Evolutionary conservation across 352 stramenopile genomes (phyloP).

Genomic region (Phytophthora idaei): DNA sequence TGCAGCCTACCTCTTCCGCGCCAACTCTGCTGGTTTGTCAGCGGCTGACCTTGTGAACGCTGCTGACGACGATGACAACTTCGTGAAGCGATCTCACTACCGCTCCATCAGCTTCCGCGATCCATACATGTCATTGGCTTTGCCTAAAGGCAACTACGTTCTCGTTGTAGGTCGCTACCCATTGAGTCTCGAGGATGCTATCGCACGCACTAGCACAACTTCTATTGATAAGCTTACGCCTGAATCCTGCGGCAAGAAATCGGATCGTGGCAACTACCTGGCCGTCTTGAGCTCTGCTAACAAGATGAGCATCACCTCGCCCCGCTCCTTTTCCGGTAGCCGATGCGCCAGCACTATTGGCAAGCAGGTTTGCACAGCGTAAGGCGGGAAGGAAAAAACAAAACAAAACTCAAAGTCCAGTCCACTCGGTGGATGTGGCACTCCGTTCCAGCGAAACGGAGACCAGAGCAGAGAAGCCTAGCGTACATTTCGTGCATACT

Average conservation of each 20-base stretch:
- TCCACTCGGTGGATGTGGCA: slow-evolving; percentile 21
- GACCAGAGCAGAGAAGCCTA: slow-evolving; percentile 18
- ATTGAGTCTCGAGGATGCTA: slow-evolving; percentile 58
- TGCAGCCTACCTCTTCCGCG: slow-evolving; percentile 63
- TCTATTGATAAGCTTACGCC: slow-evolving; percentile 51
- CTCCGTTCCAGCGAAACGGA: slow-evolving; percentile 23
- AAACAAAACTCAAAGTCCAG: neutral
- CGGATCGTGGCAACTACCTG: slow-evolving; percentile 55
- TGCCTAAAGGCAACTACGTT: slow-evolving; percentile 56
- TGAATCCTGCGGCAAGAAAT: slow-evolving; percentile 50
- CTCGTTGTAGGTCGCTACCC: slow-evolving; percentile 74
- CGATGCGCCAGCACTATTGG: slow-evolving; percentile 40
- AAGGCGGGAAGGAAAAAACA: neutral
- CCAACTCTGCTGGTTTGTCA: slow-evolving; percentile 37
- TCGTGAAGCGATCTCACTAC: slow-evolving; percentile 49
- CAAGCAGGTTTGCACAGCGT: slow-evolving; percentile 32
- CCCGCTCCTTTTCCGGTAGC: slow-evolving; percentile 47
- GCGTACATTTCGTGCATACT: slow-evolving; percentile 23
- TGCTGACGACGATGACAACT: slow-evolving; percentile 69
- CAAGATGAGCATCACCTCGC: slow-evolving; percentile 43
- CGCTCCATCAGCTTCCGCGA: slow-evolving; percentile 74
- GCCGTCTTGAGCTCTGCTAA: slow-evolving; percentile 50
- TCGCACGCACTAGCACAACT: slow-evolving; percentile 39
- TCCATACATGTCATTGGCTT: slow-evolving; percentile 66
- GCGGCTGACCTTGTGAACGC: slow-evolving; percentile 53